These are phyloP conservation scores for Schoenoplectus triqueter DNA, from an alignment of 202 grass and related monocot species.

Conservation along the genomic window DNA sequence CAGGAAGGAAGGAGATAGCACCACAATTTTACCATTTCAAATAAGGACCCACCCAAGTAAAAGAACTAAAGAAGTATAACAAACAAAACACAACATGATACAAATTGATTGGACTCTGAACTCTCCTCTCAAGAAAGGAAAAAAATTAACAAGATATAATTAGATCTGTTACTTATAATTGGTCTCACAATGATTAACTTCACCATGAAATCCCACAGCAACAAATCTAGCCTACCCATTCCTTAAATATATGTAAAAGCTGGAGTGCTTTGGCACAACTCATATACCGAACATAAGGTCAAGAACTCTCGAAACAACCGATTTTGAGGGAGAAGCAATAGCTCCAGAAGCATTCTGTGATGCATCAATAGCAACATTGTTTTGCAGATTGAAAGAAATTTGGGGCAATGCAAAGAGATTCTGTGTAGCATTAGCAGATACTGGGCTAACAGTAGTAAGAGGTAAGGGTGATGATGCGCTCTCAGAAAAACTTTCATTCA, in stretches of 20 bases:
- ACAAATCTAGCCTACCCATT: background rate
- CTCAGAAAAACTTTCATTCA: conserved; percentile 59
- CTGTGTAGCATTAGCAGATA: conserved; percentile 33
- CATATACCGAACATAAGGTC: conserved; percentile 82
- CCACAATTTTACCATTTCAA: background rate
- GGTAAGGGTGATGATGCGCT: conserved; percentile 41
- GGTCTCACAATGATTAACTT: background rate
- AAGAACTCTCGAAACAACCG: conserved; percentile 75
- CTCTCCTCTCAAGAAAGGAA: background rate
- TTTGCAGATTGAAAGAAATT: conserved; percentile 45
- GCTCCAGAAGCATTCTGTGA: conserved; percentile 46
- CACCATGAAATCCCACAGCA: background rate
- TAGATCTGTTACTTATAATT: background rate
- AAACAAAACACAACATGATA: conserved; percentile 16
- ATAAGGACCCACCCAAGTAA: background rate
- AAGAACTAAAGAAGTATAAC: background rate
- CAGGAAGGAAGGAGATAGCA: background rate
- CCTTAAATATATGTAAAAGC: background rate
- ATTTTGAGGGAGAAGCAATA: conserved; percentile 87
- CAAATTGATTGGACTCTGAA: background rate
- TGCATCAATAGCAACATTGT: conserved; percentile 44
- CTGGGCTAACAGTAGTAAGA: conserved; percentile 42
- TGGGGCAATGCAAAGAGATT: conserved; percentile 42
- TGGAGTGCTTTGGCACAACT: background rate
- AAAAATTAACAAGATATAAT: background rate